Conservation (phyloP, 2,329 filamentous ascomycete species). For the Nemania sp. region DNA sequence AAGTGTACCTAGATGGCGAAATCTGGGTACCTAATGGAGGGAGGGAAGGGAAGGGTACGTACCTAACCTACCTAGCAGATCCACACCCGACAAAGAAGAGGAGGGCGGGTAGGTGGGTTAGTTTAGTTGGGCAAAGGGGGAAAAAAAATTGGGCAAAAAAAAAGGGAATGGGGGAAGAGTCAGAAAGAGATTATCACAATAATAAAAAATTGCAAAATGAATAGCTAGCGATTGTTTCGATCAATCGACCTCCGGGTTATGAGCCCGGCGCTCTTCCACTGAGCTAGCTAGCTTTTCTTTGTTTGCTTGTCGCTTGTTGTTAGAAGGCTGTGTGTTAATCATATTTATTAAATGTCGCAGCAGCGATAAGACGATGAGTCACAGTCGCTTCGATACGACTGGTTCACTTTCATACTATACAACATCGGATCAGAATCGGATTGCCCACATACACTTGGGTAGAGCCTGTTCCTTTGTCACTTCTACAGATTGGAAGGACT, state of each 20-base stretch:
- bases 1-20: not conserved
- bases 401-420: too few relatives aligned
- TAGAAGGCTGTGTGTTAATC: not conserved
- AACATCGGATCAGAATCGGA: too few relatives aligned
- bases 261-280: constrained; percentile 53
- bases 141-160: not conserved
- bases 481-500: too few relatives aligned
- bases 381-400: constrained; percentile 2
- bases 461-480: too few relatives aligned
- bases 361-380: constrained; percentile 5
- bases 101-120: not conserved
- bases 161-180: not conserved
- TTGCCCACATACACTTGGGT: too few relatives aligned
- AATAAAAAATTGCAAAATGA: constrained; percentile 7
- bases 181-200: not conserved
- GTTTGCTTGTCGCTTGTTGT: not conserved
- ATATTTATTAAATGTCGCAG: not conserved
- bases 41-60: too few relatives aligned
- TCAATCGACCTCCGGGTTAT: constrained; percentile 53
- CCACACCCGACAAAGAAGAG: not conserved
- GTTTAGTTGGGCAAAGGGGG: not conserved
- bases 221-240: constrained; percentile 52
- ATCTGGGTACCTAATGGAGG: not conserved
- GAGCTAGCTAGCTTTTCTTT: constrained; percentile 42
- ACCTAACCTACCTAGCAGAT: not conserved